These are phyloP conservation scores for Aspergillus sp. DNA, from an alignment of 2,329 filamentous ascomycete species.

Conservation along the genomic window DNA sequence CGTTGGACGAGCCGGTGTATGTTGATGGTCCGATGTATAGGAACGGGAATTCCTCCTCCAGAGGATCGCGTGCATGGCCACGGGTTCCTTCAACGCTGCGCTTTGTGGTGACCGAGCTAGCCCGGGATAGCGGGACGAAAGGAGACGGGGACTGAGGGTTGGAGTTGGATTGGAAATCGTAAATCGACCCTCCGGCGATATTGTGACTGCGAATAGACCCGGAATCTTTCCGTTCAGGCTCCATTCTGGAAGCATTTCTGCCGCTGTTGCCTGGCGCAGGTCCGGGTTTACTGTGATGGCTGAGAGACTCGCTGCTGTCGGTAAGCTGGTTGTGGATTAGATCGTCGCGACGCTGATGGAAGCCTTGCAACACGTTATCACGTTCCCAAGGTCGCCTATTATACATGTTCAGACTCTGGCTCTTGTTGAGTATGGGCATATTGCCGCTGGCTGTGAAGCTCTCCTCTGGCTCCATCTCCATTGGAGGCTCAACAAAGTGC, in stretches of 20 bases:
- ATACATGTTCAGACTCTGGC: conserved; percentile 47
- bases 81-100: conserved; percentile 51
- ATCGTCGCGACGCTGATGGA: conserved; percentile 43
- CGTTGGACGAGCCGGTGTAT: conserved; percentile 36
- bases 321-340: neutral
- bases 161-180: conserved; percentile 20
- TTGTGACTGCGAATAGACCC: conserved; percentile 28
- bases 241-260: conserved; percentile 18
- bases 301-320: conserved; percentile 20
- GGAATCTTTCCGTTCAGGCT: conserved; percentile 29
- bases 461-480: conserved; percentile 50
- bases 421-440: conserved; percentile 19
- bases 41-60: conserved; percentile 67
- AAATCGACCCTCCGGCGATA: conserved; percentile 16
- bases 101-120: conserved; percentile 36
- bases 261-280: conserved; percentile 16
- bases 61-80: conserved; percentile 64
- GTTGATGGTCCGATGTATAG: conserved; percentile 72
- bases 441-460: conserved; percentile 29
- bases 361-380: conserved; percentile 55
- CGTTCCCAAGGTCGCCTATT: conserved; percentile 54
- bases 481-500: conserved; percentile 60
- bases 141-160: conserved; percentile 34
- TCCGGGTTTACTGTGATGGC: conserved; percentile 15
- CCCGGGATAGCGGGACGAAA: conserved; percentile 30